Evolutionary conservation across 2,329 filamentous ascomycete species (phyloP), one percentile per base, ranked within the genome.

Genomic region (Colletotrichum nymphaeae): DNA sequence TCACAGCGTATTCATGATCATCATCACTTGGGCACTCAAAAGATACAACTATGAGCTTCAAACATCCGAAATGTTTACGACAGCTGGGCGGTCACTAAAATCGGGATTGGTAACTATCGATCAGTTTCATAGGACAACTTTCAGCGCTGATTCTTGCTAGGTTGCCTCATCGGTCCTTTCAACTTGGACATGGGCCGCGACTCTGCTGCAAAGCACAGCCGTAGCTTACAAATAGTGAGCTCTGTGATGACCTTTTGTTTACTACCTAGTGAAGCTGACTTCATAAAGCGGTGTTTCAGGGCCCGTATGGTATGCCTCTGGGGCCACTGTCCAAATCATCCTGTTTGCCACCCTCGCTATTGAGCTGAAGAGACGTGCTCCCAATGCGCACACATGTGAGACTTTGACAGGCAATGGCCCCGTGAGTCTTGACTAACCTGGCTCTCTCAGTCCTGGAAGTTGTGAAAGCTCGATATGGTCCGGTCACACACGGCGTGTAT

Each of bases 111-210:
- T 74, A 14, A 53, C n/a, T 35, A 9, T 9, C 14, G 26, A 8
- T 1, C 1, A 7, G 1, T 9, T 4, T 24, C 1, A 28, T 4
- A 22, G 6, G 1, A 1, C 9, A 14, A 3, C 2, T 4, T 16
- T 1, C 12, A 32, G 28, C 24, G n/a, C 63, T 65, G 22, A 65
- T 22, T 8, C 1, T 3, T 5, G 16, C 14, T 5, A 74, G 68
- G 72, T 97, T 0, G 94, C 94, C 12, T 94, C 94, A 5, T 95
- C 95, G 19, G 95, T 98, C n/a, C 94, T 97, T 4, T 95, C 93
- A 19, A 95, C 93, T 5, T 98, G 95, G 95, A 97, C 95, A 0
- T 97, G 95, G 95, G 95, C 94, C 0, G 95, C 94, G 26, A 97
- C 94, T 0, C 86, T 96, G 1, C 87, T 97, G 2, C 94, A 97